Evolutionary conservation across 2,329 filamentous ascomycete genomes (phyloP).

Genomic region (Tolypocladium cylindrosporum): DNA sequence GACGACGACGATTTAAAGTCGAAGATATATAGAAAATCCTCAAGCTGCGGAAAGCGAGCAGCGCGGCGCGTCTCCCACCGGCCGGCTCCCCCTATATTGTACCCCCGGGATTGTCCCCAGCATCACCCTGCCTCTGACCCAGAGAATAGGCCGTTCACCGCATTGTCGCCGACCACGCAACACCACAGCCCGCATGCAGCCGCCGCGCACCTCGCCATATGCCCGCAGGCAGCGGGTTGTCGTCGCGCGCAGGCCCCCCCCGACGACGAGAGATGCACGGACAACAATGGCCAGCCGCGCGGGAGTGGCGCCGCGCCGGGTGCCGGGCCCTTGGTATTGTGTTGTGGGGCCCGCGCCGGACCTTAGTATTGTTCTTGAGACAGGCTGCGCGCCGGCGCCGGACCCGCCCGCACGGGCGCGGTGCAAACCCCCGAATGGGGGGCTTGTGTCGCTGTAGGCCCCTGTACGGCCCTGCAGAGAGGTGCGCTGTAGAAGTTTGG

Average conservation of each 20-base stretch:
- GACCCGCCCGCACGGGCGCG: not conserved
- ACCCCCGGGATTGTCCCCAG: not conserved
- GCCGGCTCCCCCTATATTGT: not conserved
- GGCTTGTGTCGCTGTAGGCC: not conserved
- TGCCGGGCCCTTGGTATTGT: conserved; percentile 20
- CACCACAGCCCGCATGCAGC: not conserved
- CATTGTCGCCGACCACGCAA: not conserved
- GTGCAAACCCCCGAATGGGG: too few relatives aligned
- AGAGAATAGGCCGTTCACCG: not conserved
- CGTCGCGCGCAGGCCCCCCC: not conserved
- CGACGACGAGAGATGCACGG: not conserved
- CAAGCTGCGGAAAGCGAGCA: not conserved
- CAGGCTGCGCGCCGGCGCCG: not conserved
- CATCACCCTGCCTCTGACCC: not conserved
- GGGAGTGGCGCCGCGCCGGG: not conserved
- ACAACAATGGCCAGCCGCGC: not conserved
- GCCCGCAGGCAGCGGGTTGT: not conserved
- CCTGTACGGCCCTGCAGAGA: not conserved
- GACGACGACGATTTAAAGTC: not conserved
- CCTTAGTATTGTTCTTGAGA: conserved; percentile 24
- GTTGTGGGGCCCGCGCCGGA: conserved; percentile 14
- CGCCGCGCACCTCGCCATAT: not conserved
- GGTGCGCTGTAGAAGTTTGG: not conserved
- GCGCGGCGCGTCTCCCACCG: not conserved
- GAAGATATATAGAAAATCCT: not conserved